phyloP scores from a whole-genome alignment of 2,329 filamentous ascomycete species.

The Fusarium beomiforme region DNA sequence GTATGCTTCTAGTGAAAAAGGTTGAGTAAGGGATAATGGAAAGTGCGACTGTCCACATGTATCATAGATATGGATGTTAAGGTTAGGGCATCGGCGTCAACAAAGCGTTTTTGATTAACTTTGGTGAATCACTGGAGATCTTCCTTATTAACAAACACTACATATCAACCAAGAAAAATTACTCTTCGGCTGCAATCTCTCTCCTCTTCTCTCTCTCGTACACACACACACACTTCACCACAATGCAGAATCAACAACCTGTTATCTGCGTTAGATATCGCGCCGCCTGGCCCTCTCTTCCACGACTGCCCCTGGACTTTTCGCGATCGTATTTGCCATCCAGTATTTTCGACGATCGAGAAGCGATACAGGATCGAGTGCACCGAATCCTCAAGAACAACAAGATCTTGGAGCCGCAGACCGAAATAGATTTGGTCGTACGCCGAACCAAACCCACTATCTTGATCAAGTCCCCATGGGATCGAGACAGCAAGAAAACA shows the following conservation, averaged over 20 bases:
- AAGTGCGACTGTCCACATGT: conserved; percentile 28
- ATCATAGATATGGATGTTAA: conserved; percentile 43
- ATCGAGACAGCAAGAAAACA: neutral
- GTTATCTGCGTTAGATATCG: neutral
- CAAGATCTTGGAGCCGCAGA: neutral
- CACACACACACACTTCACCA: too few relatives aligned
- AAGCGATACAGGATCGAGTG: neutral
- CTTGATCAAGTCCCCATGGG: neutral
- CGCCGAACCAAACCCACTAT: neutral
- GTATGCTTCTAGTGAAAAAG: neutral
- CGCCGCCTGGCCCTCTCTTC: conserved; percentile 2
- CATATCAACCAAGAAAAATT: neutral
- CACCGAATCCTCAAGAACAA: neutral
- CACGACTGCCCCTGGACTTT: neutral
- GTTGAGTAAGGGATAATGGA: conserved; percentile 15
- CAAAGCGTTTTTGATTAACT: conserved; percentile 34
- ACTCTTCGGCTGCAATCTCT: neutral
- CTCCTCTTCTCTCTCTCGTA: too few relatives aligned
- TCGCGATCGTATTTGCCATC: neutral
- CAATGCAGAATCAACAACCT: neutral
- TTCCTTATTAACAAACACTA: too few relatives aligned
- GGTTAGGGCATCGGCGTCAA: conserved; percentile 41
- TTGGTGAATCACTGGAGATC: conserved; percentile 18
- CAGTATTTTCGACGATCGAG: neutral
- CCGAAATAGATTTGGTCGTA: neutral